phyloP scores from a whole-genome alignment of 306 rosid genomes.

The Lathyrus aphaca region DNA sequence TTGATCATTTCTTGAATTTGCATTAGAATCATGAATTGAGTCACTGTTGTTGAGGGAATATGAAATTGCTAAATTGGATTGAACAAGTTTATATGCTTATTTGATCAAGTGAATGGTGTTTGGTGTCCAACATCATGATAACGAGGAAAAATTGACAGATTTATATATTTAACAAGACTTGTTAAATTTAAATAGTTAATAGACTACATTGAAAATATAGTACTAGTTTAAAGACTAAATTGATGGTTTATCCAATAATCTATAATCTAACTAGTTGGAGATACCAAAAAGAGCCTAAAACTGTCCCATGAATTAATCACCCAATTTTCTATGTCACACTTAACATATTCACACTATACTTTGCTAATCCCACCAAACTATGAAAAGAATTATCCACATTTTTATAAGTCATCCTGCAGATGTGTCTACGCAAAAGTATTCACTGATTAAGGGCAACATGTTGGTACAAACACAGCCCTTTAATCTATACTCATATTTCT shows the following conservation, averaged over 20 bases:
- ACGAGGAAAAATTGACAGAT: too few species aligned
- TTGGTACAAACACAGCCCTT: slow-evolving; percentile 6
- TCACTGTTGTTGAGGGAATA: too few species aligned
- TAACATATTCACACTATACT: slow-evolving; percentile 15
- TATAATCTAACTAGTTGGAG: background rate
- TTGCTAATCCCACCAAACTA: slow-evolving; percentile 19
- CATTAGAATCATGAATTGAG: too few species aligned
- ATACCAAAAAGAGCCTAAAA: background rate
- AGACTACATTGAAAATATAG: too few species aligned
- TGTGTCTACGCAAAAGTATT: background rate
- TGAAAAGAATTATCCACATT: slow-evolving; percentile 11
- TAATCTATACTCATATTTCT: slow-evolving; percentile 6
- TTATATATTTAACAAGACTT: too few species aligned
- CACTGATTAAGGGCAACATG: slow-evolving; percentile 42
- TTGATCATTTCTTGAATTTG: too few species aligned
- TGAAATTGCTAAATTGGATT: too few species aligned
- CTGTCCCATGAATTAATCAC: background rate
- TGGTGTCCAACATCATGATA: too few species aligned
- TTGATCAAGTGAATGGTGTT: too few species aligned
- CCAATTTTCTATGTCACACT: background rate
- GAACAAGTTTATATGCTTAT: too few species aligned
- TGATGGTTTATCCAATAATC: background rate
- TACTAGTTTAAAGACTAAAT: too few species aligned
- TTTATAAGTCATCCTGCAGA: slow-evolving; percentile 10
- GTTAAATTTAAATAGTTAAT: too few species aligned